These are phyloP conservation scores for Coriolopsis trogii DNA, from an alignment of 1,284 basidiomycete species.

Conservation along the genomic window DNA sequence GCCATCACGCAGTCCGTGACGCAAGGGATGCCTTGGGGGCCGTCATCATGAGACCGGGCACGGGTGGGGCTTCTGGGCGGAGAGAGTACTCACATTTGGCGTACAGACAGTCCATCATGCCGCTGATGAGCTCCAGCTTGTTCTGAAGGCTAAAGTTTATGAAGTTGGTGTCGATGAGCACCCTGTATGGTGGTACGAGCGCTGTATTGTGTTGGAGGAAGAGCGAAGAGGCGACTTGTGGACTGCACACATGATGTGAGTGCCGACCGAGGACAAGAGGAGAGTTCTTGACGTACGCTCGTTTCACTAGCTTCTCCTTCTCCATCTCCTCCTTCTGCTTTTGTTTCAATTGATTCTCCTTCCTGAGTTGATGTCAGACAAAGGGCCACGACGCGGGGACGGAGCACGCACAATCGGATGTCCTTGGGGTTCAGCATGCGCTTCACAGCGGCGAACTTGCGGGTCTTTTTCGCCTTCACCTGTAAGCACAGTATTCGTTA, in stretches of 20 bases:
- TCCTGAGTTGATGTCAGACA: slow-evolving; percentile 43
- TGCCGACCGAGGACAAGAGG: not conserved
- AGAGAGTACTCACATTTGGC: slow-evolving; percentile 83
- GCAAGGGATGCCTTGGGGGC: slow-evolving; percentile 85
- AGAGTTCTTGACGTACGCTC: slow-evolving; percentile 54
- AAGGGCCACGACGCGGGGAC: too few relatives aligned
- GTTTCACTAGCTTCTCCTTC: slow-evolving; percentile 70
- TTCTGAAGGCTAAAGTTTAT: slow-evolving; percentile 99
- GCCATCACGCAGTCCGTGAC: slow-evolving; percentile 99
- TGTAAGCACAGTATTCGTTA: slow-evolving; percentile 32
- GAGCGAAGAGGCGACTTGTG: slow-evolving; percentile 85
- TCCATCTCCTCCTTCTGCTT: slow-evolving; percentile 77
- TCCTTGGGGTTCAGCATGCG: slow-evolving; percentile 95
- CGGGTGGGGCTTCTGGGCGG: not conserved
- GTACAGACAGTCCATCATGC: slow-evolving; percentile 99
- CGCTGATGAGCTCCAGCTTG: slow-evolving; percentile 93
- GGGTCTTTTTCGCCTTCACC: slow-evolving; percentile 94
- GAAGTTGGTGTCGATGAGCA: slow-evolving; percentile 99
- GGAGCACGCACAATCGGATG: slow-evolving; percentile 77
- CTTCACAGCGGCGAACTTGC: slow-evolving; percentile 96
- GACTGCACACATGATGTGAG: slow-evolving; percentile 43
- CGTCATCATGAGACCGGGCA: slow-evolving; percentile 10
- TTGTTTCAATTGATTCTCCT: slow-evolving; percentile 81
- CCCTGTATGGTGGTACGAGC: slow-evolving; percentile 95
- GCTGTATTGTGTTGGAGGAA: slow-evolving; percentile 97